A percentile compares a stretch with the other conserved stretches of the same genome.
phyloP scores from a whole-genome alignment of 164 flowering plant genomes.

The Vitis rupestris region DNA sequence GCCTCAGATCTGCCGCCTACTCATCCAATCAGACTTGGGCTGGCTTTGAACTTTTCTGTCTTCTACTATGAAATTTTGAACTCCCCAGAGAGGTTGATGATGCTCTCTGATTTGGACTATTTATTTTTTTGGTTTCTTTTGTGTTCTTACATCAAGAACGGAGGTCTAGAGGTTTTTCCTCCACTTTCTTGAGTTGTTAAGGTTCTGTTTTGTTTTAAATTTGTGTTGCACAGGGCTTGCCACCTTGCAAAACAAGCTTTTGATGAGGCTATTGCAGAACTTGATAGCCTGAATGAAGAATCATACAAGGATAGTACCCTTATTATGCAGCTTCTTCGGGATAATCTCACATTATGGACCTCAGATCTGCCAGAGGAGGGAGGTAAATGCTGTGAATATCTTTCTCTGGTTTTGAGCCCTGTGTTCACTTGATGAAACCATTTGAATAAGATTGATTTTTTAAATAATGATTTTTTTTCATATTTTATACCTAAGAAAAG shows the following conservation, averaged over 20 bases:
- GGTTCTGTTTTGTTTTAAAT: not conserved
- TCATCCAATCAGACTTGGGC: slow-evolving; percentile 57
- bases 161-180: no score
- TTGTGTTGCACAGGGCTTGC: slow-evolving; percentile 36
- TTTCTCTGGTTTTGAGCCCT: no score
- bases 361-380: slow-evolving; percentile 48
- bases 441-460: no score
- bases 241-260: slow-evolving; percentile 50
- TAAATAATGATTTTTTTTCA: no score
- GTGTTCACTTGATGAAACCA: no score
- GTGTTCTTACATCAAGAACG: no score
- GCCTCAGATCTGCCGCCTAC: slow-evolving; percentile 48
- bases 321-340: slow-evolving; percentile 53
- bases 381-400: slow-evolving; percentile 20
- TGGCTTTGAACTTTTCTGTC: slow-evolving; percentile 58
- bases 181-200: no score
- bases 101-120: not conserved
- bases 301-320: slow-evolving; percentile 61
- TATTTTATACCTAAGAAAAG: no score
- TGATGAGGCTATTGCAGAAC: slow-evolving; percentile 56
- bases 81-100: slow-evolving; percentile 48
- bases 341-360: slow-evolving; percentile 50
- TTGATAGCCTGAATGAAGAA: slow-evolving; percentile 48
- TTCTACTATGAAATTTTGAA: slow-evolving; percentile 60
- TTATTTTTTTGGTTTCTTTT: not conserved